A percentile compares a stretch with the other conserved stretches of the same genome.
Evolutionary conservation across 1,284 basidiomycete genomes (phyloP).

Genomic region (Porogramme epimiltina): DNA sequence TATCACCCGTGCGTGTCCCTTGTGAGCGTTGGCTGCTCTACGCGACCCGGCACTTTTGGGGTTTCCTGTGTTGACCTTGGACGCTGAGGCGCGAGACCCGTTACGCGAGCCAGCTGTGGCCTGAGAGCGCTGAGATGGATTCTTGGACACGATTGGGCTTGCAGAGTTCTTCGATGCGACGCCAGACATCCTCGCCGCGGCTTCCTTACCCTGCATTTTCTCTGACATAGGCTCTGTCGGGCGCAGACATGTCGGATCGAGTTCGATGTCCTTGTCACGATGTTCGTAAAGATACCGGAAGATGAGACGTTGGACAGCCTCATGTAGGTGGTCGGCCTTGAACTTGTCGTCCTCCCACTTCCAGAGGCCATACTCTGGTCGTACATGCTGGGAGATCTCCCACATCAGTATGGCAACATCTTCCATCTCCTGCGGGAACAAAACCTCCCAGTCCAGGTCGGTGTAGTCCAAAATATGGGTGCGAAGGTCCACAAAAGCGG

Average conservation of each 20-base stretch:
- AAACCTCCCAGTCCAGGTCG: neutral
- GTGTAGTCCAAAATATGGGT: neutral
- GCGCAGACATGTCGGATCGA: neutral
- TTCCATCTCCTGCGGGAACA: neutral
- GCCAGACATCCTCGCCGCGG: too few species aligned
- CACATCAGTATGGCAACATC: neutral
- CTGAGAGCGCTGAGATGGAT: too few species aligned
- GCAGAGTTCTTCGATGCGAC: too few species aligned
- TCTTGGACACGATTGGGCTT: too few species aligned
- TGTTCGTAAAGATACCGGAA: slow-evolving; percentile 1
- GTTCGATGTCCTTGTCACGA: neutral
- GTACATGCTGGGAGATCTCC: neutral
- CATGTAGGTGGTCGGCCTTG: neutral
- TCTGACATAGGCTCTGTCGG: neutral
- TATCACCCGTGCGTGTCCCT: too few species aligned
- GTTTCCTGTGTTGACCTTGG: too few species aligned
- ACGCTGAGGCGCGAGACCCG: too few species aligned
- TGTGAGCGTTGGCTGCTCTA: too few species aligned
- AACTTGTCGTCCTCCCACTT: neutral
- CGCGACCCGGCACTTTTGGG: too few species aligned
- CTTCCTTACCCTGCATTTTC: too few species aligned
- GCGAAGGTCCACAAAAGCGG: neutral
- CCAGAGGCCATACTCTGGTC: neutral
- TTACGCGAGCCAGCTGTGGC: too few species aligned
- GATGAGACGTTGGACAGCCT: slow-evolving; percentile 3